A percentile compares a stretch with the other conserved stretches of the same genome.
Conservation (phyloP, 2,329 filamentous ascomycete species). For the Botryotinia calthae region DNA sequence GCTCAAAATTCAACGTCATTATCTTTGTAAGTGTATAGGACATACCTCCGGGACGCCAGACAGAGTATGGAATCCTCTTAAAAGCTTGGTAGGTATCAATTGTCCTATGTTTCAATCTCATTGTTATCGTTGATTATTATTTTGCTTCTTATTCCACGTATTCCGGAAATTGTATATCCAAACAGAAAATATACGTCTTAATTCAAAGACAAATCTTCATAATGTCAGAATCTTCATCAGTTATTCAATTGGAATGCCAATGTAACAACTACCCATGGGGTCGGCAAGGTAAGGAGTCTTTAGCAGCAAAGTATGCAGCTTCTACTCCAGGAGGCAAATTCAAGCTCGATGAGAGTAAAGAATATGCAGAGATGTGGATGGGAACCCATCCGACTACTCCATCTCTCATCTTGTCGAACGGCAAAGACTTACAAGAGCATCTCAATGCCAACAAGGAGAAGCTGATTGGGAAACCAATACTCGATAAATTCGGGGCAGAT, state of each 20-base stretch:
- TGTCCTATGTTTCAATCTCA: not conserved
- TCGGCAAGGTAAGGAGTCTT: slow-evolving; percentile 61
- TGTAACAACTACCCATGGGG: slow-evolving; percentile 60
- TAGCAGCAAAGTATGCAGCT: slow-evolving; percentile 63
- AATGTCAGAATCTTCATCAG: slow-evolving; percentile 36
- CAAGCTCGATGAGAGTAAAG: slow-evolving; percentile 60
- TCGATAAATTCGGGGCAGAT: slow-evolving; percentile 60
- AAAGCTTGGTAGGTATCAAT: slow-evolving; percentile 11
- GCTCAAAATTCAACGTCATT: slow-evolving; percentile 7
- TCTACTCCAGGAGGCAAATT: slow-evolving; percentile 63
- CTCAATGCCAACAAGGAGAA: slow-evolving; percentile 59
- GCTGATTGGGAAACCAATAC: slow-evolving; percentile 61
- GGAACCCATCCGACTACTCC: slow-evolving; percentile 73
- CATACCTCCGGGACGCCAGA: not conserved
- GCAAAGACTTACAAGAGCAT: slow-evolving; percentile 62
- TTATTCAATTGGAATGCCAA: slow-evolving; percentile 53
- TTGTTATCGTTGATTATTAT: not conserved
- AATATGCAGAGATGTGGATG: slow-evolving; percentile 53
- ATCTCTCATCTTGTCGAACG: slow-evolving; percentile 59
- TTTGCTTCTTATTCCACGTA: not conserved
- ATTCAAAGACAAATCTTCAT: not conserved
- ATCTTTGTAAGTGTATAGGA: slow-evolving; percentile 6
- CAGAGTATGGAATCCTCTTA: not conserved
- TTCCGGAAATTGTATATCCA: not conserved
- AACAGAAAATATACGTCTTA: not conserved